Base-by-base conservation (phyloP, 345 rosid genomes). In the Mangifera indica region DNA sequence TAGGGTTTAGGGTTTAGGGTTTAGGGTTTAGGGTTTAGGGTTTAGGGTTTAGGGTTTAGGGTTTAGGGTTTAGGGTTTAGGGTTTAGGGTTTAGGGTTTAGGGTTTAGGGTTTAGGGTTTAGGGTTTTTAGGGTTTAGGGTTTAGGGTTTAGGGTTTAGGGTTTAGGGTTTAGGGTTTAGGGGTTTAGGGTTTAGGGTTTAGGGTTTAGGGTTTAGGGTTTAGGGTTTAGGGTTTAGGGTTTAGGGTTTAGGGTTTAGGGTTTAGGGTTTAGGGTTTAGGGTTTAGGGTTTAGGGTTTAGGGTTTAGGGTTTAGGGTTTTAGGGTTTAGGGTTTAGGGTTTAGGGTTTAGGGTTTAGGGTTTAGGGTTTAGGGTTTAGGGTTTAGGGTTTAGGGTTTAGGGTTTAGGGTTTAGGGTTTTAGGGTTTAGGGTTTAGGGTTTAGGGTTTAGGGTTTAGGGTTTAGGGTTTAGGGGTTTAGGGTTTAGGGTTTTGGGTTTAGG, bases 351-450 rank as follows among this genome's bases (percentile, higher is more conserved):
- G 69, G 57, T 74, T 22, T 37, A 66, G 74, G 71, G 58, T 77
- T 60, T 25, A 58, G 80, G 80, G 49, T 77, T 71, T 20, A 62
- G 77, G 76, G 62, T 60, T 59, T 42, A 63, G 72, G 71, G 51
- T 69, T 55, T 29, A 71, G 75, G 70, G 65, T 74, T 46, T 25
- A 65, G 78, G 70, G 48, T 69, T 22, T 21, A 57, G 78, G 70
- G 57, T 74, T 32, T 24, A 72, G 78, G 71, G 49, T 71, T 21
- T 68, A 70, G 81, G 81, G 71, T n/a, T 78, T 68, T 54, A 45
- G 74, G 74, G 67, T 68, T 68, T 44, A 14, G 74, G 73, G 70
- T 74, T 69, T 55, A 59, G 81, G 81, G 76, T 65, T 78, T 57
- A 40, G 69, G 81, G 63, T 56, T 78, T 58, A 40, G 62, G 78